A percentile compares a stretch with the other conserved stretches of the same genome.
Conservation (phyloP, 1,139 yeast species). For the Geotrichum candidum region DNA sequence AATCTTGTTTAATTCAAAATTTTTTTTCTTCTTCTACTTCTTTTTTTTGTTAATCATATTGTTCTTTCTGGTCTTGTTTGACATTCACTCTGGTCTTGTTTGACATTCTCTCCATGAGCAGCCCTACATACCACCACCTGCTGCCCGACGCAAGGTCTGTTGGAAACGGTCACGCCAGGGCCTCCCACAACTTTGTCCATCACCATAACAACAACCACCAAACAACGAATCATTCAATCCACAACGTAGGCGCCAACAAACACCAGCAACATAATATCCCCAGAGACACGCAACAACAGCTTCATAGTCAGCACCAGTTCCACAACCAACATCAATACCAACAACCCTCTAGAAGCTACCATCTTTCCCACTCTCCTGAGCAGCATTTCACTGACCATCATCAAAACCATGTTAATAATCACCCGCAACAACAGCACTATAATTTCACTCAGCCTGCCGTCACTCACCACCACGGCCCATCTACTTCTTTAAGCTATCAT, state of each 20-base stretch:
- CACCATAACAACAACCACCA: neutral
- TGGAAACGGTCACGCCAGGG: neutral
- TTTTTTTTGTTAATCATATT: neutral
- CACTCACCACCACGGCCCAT: neutral
- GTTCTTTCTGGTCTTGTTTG: neutral
- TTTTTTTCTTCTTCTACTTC: neutral
- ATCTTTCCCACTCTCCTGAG: neutral
- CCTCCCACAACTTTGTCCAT: neutral
- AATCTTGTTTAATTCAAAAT: neutral
- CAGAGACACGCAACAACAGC: neutral
- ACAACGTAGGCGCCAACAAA: neutral
- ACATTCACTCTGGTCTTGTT: neutral
- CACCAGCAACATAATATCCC: neutral
- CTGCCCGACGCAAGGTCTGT: neutral
- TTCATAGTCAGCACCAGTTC: neutral
- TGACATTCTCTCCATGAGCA: neutral
- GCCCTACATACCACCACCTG: neutral
- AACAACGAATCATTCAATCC: neutral
- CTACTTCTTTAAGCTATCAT: neutral
- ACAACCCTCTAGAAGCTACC: neutral
- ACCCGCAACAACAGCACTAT: neutral
- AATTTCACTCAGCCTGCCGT: neutral
- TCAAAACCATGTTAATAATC: neutral
- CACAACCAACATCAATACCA: neutral
- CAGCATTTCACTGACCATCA: neutral